phyloP scores from a whole-genome alignment of 1,284 basidiomycete species.

The Uromyces viciae-fabae region DNA sequence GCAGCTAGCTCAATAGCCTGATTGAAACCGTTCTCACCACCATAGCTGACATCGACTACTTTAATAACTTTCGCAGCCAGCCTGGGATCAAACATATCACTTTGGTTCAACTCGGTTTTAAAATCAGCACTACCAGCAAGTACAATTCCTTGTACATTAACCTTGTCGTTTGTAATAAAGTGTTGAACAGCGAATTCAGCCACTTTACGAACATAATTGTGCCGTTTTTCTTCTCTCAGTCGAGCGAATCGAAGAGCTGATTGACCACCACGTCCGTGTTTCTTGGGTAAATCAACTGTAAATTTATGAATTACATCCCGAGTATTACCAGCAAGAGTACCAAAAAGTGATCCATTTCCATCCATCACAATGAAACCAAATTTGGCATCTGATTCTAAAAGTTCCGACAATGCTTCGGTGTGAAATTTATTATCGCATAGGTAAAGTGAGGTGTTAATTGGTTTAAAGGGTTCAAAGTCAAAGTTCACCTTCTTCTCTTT shows the following conservation, averaged over 20 bases:
- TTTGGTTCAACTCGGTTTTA: constrained; percentile 94
- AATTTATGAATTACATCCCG: constrained; percentile 97
- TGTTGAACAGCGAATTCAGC: constrained; percentile 95
- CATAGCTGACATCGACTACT: constrained; percentile 97
- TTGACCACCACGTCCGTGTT: constrained; percentile 96
- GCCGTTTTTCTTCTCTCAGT: constrained; percentile 96
- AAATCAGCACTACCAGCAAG: constrained; percentile 97
- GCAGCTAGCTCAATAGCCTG: constrained; percentile 95
- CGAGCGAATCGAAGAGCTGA: constrained; percentile 99
- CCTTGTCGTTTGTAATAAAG: constrained; percentile 96
- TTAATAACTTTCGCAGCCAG: constrained; percentile 88
- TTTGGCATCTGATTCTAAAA: constrained; percentile 93
- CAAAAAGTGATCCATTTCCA: constrained; percentile 93
- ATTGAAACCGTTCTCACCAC: constrained; percentile 98
- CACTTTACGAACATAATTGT: constrained; percentile 99
- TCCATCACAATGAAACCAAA: constrained; percentile 99
- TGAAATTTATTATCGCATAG: constrained; percentile 99
- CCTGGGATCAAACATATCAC: constrained; percentile 91
- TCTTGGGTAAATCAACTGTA: constrained; percentile 97
- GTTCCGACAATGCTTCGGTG: constrained; percentile 92
- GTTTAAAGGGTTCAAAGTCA: constrained; percentile 87
- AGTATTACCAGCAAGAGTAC: constrained; percentile 92
- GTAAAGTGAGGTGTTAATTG: constrained; percentile 98
- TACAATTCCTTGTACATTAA: constrained; percentile 95
- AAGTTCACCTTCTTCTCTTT: constrained; percentile 90